These are phyloP conservation scores for Aureobasidium sp. DNA, from an alignment of 2,329 filamentous ascomycete genomes.

Conservation along the genomic window DNA sequence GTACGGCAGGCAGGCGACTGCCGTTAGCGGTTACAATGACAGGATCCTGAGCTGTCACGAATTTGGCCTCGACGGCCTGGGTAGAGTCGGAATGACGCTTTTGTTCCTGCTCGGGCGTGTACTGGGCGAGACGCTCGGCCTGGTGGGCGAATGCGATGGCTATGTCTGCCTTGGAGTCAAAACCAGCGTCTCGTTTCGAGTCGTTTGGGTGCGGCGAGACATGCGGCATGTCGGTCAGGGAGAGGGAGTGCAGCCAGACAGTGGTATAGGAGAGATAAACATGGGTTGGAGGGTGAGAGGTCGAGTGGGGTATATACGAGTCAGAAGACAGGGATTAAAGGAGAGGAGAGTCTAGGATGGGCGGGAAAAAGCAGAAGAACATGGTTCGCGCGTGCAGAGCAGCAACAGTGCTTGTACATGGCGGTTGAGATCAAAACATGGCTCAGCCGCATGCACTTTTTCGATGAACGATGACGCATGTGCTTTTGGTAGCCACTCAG, in stretches of 20 bases:
- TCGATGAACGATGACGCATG: slow-evolving; percentile 4
- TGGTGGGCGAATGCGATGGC: slow-evolving; percentile 53
- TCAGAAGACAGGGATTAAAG: neutral
- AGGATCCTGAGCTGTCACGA: slow-evolving; percentile 61
- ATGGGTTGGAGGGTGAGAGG: neutral
- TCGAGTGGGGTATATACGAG: neutral
- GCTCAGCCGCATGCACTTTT: slow-evolving; percentile 3
- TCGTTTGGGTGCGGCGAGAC: neutral
- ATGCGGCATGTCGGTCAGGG: slow-evolving; percentile 7
- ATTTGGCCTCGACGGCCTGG: slow-evolving; percentile 54
- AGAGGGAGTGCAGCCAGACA: neutral
- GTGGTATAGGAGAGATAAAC: neutral
- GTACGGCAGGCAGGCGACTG: slow-evolving; percentile 59
- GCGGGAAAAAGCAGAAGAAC: neutral
- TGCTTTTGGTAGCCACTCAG: neutral
- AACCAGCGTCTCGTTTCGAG: neutral
- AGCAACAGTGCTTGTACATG: neutral
- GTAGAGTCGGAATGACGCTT: slow-evolving; percentile 39
- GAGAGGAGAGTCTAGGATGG: neutral
- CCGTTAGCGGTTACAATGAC: slow-evolving; percentile 64
- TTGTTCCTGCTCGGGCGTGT: slow-evolving; percentile 33
- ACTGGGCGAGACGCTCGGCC: slow-evolving; percentile 42
- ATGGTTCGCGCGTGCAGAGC: neutral
- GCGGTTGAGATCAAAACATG: neutral
- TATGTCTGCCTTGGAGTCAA: neutral